These are phyloP conservation scores for Cyberlindnera japonica DNA, from an alignment of 805 yeast species.

Conservation along the genomic window DNA sequence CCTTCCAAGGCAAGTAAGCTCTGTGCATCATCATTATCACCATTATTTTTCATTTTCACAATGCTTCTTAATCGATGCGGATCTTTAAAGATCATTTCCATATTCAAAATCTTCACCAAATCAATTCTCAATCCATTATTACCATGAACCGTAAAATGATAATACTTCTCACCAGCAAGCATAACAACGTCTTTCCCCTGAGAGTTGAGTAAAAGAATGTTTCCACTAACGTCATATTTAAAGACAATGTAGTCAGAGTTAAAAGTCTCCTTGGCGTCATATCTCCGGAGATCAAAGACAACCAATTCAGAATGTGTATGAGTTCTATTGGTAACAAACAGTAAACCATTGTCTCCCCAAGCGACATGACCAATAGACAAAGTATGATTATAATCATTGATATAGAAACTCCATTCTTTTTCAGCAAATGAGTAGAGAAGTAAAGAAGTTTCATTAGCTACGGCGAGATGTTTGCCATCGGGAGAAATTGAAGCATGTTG, in stretches of 20 bases:
- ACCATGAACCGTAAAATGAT: constrained; percentile 24
- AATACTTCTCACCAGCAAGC: constrained; percentile 15
- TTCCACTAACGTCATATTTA: constrained; percentile 27
- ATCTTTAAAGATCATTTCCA: constrained; percentile 16
- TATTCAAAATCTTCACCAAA: constrained; percentile 14
- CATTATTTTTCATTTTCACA: constrained; percentile 13
- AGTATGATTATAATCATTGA: constrained; percentile 25
- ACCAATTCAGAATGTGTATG: constrained; percentile 21
- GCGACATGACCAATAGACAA: constrained; percentile 17
- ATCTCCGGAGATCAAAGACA: constrained; percentile 24
- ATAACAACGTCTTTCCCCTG: constrained; percentile 23
- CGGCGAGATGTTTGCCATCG: constrained; percentile 24
- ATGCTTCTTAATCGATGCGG: constrained; percentile 11
- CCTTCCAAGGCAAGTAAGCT: constrained; percentile 24
- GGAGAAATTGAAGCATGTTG: constrained; percentile 21
- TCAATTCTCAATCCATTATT: constrained; percentile 21
- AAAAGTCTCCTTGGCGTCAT: constrained; percentile 16
- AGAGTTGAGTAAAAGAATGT: constrained; percentile 20
- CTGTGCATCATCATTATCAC: constrained; percentile 7
- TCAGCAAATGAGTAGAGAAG: constrained; percentile 22
- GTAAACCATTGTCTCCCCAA: constrained; percentile 21
- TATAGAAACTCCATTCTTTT: constrained; percentile 28
- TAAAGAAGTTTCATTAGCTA: constrained; percentile 20
- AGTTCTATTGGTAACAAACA: constrained; percentile 22
- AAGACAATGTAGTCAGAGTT: constrained; percentile 27